Percentiles rank a stretch among this genome's conserved stretches.
Conservation (phyloP, 2,329 filamentous ascomycete genomes). For the Ceratocystis destructans region DNA sequence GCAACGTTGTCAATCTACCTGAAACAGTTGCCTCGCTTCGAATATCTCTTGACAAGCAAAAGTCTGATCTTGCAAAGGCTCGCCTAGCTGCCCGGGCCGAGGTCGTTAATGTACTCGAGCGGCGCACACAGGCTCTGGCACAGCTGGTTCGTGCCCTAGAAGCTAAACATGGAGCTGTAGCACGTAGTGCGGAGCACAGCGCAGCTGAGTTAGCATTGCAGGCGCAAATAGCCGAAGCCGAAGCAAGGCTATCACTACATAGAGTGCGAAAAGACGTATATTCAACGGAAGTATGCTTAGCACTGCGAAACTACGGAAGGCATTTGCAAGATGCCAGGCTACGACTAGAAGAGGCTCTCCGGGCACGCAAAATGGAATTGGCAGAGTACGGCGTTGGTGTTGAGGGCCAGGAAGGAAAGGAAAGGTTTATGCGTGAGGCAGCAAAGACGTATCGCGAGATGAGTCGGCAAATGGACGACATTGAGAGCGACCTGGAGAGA, state of each 20-base stretch:
- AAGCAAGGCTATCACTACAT: slow-evolving; percentile 27
- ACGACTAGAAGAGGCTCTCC: slow-evolving; percentile 33
- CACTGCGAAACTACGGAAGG: slow-evolving; percentile 34
- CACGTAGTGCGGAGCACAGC: slow-evolving; percentile 38
- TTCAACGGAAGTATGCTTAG: slow-evolving; percentile 30
- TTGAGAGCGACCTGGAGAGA: slow-evolving; percentile 34
- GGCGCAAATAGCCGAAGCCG: slow-evolving; percentile 31
- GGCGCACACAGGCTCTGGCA: slow-evolving; percentile 29
- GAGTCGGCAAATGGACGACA: slow-evolving; percentile 36
- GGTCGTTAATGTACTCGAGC: slow-evolving; percentile 24
- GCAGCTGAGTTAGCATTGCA: slow-evolving; percentile 33
- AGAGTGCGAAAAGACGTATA: slow-evolving; percentile 32
- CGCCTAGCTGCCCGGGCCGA: slow-evolving; percentile 29
- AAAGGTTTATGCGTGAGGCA: slow-evolving; percentile 40
- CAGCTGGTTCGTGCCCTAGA: slow-evolving; percentile 39
- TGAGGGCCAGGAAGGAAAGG: slow-evolving; percentile 29
- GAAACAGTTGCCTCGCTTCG: slow-evolving; percentile 29
- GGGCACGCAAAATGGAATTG: slow-evolving; percentile 32
- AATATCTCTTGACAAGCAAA: slow-evolving; percentile 24
- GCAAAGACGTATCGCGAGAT: slow-evolving; percentile 38
- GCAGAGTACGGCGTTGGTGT: slow-evolving; percentile 37
- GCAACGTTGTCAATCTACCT: slow-evolving; percentile 38
- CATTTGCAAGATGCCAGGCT: slow-evolving; percentile 38
- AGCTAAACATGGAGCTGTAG: slow-evolving; percentile 40
- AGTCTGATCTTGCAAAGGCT: slow-evolving; percentile 27